Evolutionary conservation across 805 yeast genomes (phyloP), one percentile per base, ranked within the genome.

Genomic region (Saccharomycopsis oosterbeekiorum): DNA sequence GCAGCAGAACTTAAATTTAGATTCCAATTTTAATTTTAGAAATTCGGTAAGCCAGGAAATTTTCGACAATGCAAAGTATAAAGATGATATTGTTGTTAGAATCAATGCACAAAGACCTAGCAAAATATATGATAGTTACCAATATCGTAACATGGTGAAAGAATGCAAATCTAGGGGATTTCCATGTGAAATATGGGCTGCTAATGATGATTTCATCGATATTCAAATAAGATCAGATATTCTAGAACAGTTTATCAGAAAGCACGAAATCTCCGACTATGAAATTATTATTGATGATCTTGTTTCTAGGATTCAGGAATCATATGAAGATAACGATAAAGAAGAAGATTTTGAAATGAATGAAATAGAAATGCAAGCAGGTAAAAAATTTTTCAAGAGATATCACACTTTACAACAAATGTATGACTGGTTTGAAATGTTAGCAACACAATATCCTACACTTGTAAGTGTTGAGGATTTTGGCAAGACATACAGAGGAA

Each of bases 401-500:
- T 90, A 83, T 72, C 77, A 92, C 63, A 83, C 86, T 37, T 74
- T 89, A 63, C 80, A 80, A 37, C 80, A 89, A 3, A 85, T 91
- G 19, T 79, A 88, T 67, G 75, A 84, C 0, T 89, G 96, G 96
- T 76, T 86, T 65, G 86, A 83, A 55, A 67, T 84, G 24, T 68
- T 90, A 21, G 76, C 77, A 63, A 77, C 79, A 60, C 78, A 88
- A 1, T 88, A 80, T 70, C 89, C 96, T 0, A 79, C 83, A 10
- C 67, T 86, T 9, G 79, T 89, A n/a, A 72, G 71, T 2, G 70
- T 88, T 17, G 90, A 87, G 69, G 75, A 79, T 67, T 80, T 89
- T 15, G 97, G 97, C 1, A 78, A 78, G 61, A 88, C 96, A 0
- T 82, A 72, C 68, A 96, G 90, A 72, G 89, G 89, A 5, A 76